Conservation (phyloP, 73 alveolate genomes). For the Blepharisma japonicum region DNA sequence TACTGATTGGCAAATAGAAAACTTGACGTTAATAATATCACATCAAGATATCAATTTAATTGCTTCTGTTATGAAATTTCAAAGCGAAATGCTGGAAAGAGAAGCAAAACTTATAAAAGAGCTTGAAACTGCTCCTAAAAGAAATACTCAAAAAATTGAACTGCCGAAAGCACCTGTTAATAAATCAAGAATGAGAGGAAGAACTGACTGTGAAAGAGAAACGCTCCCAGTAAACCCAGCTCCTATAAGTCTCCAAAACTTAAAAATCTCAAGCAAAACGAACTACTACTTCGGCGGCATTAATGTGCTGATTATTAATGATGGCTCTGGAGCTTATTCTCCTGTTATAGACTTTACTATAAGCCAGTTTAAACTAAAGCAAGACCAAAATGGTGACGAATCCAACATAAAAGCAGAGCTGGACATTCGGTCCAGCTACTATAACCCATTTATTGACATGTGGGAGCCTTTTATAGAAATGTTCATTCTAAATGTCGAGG, state of each 20-base stretch:
- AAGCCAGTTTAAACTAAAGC: neutral
- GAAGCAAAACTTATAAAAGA: too few relatives aligned
- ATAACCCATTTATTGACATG: constrained; percentile 14
- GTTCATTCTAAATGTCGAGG: neutral
- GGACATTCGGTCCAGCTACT: neutral
- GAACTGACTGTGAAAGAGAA: too few relatives aligned
- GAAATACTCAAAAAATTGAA: neutral
- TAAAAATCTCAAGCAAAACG: neutral
- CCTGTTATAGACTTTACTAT: neutral
- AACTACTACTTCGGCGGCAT: neutral
- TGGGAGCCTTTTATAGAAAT: constrained; percentile 36
- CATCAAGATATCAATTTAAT: constrained; percentile 8
- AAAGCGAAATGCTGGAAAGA: neutral
- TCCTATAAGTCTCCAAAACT: too few relatives aligned
- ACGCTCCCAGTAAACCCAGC: too few relatives aligned
- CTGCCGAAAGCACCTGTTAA: neutral
- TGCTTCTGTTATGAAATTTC: neutral
- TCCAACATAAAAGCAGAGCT: neutral
- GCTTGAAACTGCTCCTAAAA: too few relatives aligned
- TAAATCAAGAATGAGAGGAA: too few relatives aligned
- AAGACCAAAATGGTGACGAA: neutral
- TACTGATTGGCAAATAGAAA: neutral
- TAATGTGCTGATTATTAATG: constrained; percentile 20
- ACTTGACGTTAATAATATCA: neutral
- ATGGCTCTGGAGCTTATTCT: constrained; percentile 31